These are phyloP conservation scores for Picea glauca DNA, from an alignment of 75 land plant species.

Conservation along the genomic window DNA sequence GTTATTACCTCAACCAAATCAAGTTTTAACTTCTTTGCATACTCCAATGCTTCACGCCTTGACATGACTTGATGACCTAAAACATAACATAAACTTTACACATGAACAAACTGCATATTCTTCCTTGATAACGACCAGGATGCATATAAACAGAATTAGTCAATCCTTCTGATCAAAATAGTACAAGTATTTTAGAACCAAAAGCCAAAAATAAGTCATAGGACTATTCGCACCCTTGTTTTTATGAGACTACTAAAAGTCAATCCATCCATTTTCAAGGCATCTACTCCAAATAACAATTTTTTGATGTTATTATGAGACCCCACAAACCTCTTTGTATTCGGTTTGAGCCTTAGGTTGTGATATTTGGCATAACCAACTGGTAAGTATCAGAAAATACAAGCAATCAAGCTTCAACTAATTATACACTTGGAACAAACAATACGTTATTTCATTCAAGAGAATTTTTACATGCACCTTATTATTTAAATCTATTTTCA, in stretches of 20 bases:
- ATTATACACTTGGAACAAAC: background rate
- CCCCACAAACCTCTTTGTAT: background rate
- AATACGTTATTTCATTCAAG: background rate
- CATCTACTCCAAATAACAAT: background rate
- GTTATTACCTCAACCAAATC: slow-evolving; percentile 59
- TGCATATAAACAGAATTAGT: background rate
- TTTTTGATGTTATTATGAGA: background rate
- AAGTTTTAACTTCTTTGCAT: slow-evolving; percentile 34
- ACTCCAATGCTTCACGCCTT: slow-evolving; percentile 37
- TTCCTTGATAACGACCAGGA: background rate
- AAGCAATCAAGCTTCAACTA: background rate
- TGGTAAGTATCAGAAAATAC: background rate
- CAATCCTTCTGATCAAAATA: background rate
- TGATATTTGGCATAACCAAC: background rate
- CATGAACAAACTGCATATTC: background rate
- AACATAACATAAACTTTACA: slow-evolving; percentile 1
- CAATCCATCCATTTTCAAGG: background rate
- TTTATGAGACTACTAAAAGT: too few species aligned
- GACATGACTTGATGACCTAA: slow-evolving; percentile 45
- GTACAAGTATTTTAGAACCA: background rate
- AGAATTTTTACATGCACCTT: background rate
- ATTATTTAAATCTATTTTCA: background rate
- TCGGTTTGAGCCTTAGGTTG: background rate
- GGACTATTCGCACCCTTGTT: too few species aligned
- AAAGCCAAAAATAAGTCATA: background rate